Percentiles rank a stretch among this genome's conserved stretches.
These are phyloP conservation scores for Phytopythium vexans DNA, from an alignment of 352 stramenopile genomes.

Conservation along the genomic window DNA sequence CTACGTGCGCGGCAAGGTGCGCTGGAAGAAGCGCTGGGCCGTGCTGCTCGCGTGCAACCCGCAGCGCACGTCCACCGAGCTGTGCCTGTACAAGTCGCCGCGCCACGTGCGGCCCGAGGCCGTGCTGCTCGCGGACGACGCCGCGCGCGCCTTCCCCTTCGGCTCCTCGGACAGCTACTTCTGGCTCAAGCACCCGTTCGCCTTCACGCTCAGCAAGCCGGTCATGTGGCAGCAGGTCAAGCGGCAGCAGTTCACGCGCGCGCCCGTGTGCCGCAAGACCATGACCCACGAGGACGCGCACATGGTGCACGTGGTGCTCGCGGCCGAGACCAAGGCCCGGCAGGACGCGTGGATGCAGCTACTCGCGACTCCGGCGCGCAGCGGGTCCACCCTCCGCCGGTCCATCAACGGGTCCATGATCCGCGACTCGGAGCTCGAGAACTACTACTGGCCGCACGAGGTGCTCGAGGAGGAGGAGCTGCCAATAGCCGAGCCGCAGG, in stretches of 20 bases:
- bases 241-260: constrained; percentile 38
- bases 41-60: constrained; percentile 56
- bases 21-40: constrained; percentile 62
- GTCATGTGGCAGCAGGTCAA: constrained; percentile 31
- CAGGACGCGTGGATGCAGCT: constrained; percentile 27
- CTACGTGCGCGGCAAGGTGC: constrained; percentile 36
- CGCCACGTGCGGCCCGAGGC: constrained; percentile 20
- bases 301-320: constrained; percentile 34
- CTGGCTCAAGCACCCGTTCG: constrained; percentile 35
- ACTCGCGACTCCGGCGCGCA: constrained; percentile 14
- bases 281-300: constrained; percentile 39
- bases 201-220: constrained; percentile 39
- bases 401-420: constrained; percentile 10
- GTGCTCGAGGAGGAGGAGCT: constrained; percentile 11
- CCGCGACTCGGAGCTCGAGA: constrained; percentile 6
- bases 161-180: constrained; percentile 18
- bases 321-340: constrained; percentile 28
- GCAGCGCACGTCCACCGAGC: constrained; percentile 38
- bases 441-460: constrained; percentile 38
- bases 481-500: constrained; percentile 5
- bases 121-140: constrained; percentile 34
- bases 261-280: constrained; percentile 30
- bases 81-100: constrained; percentile 45
- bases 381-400: constrained; percentile 8
- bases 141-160: constrained; percentile 19